These are phyloP conservation scores for Magnolia changhungtana DNA, from an alignment of 164 flowering plant genomes.

Conservation along the genomic window DNA sequence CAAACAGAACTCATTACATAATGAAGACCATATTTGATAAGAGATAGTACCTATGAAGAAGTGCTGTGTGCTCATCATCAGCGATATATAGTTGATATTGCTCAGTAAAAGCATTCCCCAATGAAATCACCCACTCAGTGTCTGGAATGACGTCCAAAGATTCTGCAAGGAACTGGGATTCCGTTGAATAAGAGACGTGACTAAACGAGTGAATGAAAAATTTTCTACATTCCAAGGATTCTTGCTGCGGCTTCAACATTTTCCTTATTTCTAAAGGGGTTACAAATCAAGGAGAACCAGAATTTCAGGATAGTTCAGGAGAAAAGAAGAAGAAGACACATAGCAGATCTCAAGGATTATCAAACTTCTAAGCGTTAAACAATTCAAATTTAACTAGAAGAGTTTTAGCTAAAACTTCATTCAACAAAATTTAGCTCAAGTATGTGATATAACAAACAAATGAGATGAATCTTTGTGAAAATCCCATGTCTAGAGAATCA, in stretches of 20 bases:
- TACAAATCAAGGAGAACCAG: not conserved
- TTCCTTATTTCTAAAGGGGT: not conserved
- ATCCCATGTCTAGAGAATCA: not conserved
- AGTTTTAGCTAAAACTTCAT: too few species aligned
- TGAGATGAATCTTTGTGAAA: not conserved
- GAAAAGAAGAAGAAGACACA: not conserved
- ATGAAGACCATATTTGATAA: not conserved
- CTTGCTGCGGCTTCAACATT: not conserved
- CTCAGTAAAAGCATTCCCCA: conserved; percentile 73
- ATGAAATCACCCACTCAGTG: conserved; percentile 62
- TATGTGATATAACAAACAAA: not conserved
- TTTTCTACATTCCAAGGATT: not conserved
- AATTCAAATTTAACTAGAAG: too few species aligned
- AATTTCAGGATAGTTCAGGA: not conserved
- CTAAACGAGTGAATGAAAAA: not conserved
- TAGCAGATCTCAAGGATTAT: not conserved
- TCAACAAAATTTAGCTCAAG: not conserved
- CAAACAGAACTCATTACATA: not conserved
- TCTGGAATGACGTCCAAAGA: conserved; percentile 90
- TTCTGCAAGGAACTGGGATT: conserved; percentile 84
- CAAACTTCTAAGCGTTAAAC: not conserved
- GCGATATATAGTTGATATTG: conserved; percentile 82
- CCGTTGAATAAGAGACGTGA: not conserved
- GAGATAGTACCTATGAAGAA: conserved; percentile 74
- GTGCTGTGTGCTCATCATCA: conserved; percentile 83